Evolutionary conservation across 768 basidiomycete species (phyloP).

Genomic region (Amanita inopinata): DNA sequence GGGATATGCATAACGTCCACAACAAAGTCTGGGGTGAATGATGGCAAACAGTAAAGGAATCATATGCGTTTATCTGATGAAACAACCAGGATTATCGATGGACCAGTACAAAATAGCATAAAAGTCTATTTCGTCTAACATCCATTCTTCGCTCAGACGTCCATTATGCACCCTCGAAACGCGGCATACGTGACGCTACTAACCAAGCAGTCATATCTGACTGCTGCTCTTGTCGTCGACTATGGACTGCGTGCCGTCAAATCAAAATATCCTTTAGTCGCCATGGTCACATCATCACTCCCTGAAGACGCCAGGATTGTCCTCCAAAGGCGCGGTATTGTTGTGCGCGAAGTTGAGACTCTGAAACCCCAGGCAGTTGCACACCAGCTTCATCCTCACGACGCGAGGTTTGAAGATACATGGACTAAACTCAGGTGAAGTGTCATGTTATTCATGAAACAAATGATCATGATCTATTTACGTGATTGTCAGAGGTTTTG

Average conservation of each 20-base stretch:
- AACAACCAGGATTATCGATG: not conserved
- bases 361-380: conserved; percentile 40
- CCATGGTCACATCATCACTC: conserved; percentile 60
- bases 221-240: conserved; percentile 53
- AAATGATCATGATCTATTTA: conserved; percentile 1
- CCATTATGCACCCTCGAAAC: conserved; percentile 26
- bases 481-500: conserved; percentile 38
- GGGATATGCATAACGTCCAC: conserved; percentile 2
- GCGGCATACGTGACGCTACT: conserved; percentile 69
- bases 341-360: conserved; percentile 45
- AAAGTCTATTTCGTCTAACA: too few species aligned
- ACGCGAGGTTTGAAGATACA: conserved; percentile 53
- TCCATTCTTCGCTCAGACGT: not conserved
- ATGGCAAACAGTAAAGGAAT: too few species aligned
- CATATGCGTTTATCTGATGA: conserved; percentile 3
- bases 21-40: not conserved
- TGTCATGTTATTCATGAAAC: not conserved
- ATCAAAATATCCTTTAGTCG: conserved; percentile 68
- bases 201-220: conserved; percentile 60
- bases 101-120: not conserved
- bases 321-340: conserved; percentile 45
- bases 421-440: conserved; percentile 59
- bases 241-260: conserved; percentile 41
- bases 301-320: conserved; percentile 39
- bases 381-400: conserved; percentile 31